Base-by-base conservation (phyloP, 1,284 basidiomycete species). In the Ceratobasidium sp. region DNA sequence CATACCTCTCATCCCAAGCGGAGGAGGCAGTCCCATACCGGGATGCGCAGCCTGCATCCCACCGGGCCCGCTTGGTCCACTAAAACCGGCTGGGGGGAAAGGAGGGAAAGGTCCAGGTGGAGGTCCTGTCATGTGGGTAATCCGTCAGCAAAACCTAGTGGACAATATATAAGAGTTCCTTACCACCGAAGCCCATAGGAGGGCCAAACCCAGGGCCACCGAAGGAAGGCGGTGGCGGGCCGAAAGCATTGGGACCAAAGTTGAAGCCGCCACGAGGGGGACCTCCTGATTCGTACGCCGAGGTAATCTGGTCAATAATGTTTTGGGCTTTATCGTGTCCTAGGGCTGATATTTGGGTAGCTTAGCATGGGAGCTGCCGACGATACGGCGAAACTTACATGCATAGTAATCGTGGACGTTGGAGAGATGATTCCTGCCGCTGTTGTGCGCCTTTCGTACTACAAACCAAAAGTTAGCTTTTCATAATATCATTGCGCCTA, bases 401-500 rank as follows among this genome's bases (percentile, higher is more conserved):
- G 94, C 92, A 82, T 98, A 99, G 81, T 98, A 99, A 78, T 99
- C 96, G 76, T 95, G 85, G 74, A 99, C 96, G 79, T 99, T 99
- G 63, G 94, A 86, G 51, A 98, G 86, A 80, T 99, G 96, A 82
- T 99, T 99, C 73, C 96, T 86, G 74, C 96, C 96, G 75, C 90
- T 94, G 82, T 98, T 98, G 82, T 99, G 96, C 59, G 96, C 96
- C 82, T 98, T 98, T 76, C 96, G 92, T 42, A 98, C 96, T 94
- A 80, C 46, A 72, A 60, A 70, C 67, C 62, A 75, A 66, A 71
- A 70, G 75, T 78, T 74, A 76, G 76, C 59, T 77, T 77, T 11
- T 46, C 38, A 12, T 38, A 54, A 51, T 70, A 23, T 63, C 33
- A 18, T 40, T 70, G 76, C 74, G 53, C 3, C 4, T 12, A 8